These are phyloP conservation scores for Melampsora larici-populina DNA, from an alignment of 1,284 basidiomycete species.

Conservation along the genomic window DNA sequence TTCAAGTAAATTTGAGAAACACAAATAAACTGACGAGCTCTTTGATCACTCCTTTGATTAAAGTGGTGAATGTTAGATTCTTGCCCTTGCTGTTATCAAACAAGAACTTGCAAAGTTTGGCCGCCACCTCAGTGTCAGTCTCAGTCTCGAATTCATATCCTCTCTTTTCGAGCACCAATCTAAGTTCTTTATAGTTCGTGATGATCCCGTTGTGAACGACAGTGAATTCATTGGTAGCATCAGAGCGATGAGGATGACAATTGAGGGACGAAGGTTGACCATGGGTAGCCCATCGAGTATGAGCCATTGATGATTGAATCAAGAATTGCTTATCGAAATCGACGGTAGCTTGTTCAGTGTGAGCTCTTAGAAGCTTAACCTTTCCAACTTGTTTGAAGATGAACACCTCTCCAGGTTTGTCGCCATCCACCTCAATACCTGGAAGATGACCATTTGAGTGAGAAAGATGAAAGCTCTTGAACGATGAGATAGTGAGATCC, in stretches of 20 bases:
- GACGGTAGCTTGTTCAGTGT: slow-evolving; percentile 72
- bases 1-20: neutral
- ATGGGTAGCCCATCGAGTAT: slow-evolving; percentile 99
- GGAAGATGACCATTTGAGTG: neutral
- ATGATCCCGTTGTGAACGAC: slow-evolving; percentile 99
- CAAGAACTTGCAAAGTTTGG: slow-evolving; percentile 92
- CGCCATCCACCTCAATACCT: slow-evolving; percentile 92
- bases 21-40: slow-evolving; percentile 64
- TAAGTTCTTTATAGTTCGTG: slow-evolving; percentile 80
- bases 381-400: slow-evolving; percentile 99
- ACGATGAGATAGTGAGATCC: neutral
- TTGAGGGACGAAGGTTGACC: slow-evolving; percentile 68
- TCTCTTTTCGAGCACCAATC: slow-evolving; percentile 89
- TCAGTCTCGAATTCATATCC: slow-evolving; percentile 93
- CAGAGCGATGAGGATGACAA: slow-evolving; percentile 93
- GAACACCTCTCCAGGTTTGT: slow-evolving; percentile 68
- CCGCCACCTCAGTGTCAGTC: slow-evolving; percentile 96
- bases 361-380: slow-evolving; percentile 87
- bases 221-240: slow-evolving; percentile 76
- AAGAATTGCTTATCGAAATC: slow-evolving; percentile 79
- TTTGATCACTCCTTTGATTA: slow-evolving; percentile 94
- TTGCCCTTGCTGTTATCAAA: slow-evolving; percentile 90
- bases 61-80: slow-evolving; percentile 80
- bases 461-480: neutral
- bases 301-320: slow-evolving; percentile 92